phyloP scores from a whole-genome alignment of 768 basidiomycete genomes.

The Boletus reticulatus region DNA sequence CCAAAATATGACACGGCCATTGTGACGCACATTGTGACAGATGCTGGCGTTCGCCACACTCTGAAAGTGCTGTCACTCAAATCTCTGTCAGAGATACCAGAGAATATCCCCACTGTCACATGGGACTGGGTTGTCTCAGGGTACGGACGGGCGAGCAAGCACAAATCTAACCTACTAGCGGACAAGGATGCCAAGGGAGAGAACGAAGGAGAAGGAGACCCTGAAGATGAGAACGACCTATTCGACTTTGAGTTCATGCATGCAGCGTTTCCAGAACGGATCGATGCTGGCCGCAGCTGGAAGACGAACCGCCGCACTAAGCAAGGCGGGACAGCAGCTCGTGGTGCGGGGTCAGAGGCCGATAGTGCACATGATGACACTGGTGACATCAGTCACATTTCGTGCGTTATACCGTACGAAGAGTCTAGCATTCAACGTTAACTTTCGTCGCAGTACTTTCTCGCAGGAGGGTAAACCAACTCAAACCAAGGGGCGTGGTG shows the following conservation, averaged over 20 bases:
- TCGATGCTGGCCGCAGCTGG: conserved; percentile 40
- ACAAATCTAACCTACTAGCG: conserved; percentile 1
- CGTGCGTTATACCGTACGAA: conserved; percentile 35
- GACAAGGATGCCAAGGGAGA: conserved; percentile 15
- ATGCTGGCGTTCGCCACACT: conserved; percentile 29
- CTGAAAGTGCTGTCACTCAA: conserved; percentile 47
- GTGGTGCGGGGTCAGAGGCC: not conserved
- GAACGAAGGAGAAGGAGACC: not conserved
- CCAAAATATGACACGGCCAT: conserved; percentile 52
- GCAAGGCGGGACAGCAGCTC: not conserved
- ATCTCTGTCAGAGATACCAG: conserved; percentile 54
- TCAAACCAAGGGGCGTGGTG: not conserved
- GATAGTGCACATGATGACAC: conserved; percentile 6
- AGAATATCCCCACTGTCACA: conserved; percentile 59
- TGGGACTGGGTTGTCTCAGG: conserved; percentile 61
- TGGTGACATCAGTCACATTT: conserved; percentile 44
- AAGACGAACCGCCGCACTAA: conserved; percentile 10
- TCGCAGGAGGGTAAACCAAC: conserved; percentile 30
- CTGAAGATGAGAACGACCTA: not conserved
- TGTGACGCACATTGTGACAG: conserved; percentile 71
- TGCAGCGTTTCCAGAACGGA: conserved; percentile 47
- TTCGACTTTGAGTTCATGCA: conserved; percentile 43
- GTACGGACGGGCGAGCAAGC: conserved; percentile 25
- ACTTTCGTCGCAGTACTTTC: conserved; percentile 33
- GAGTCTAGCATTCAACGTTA: conserved; percentile 6